These are phyloP conservation scores for Cicer arietinum DNA, from an alignment of 306 rosid genomes.

Conservation along the genomic window DNA sequence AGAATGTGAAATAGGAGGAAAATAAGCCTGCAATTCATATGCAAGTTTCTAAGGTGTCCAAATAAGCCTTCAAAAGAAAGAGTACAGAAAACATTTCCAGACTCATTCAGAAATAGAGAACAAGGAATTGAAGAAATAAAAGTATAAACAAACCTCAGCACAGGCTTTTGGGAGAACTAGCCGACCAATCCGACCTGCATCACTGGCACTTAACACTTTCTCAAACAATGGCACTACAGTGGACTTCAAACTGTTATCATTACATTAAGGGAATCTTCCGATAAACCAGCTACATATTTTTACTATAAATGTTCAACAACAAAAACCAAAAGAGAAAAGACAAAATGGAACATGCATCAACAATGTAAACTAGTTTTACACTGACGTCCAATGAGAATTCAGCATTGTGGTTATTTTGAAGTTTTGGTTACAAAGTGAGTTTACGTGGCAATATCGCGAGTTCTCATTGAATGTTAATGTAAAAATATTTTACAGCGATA, in stretches of 20 bases:
- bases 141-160: slow-evolving; percentile 77
- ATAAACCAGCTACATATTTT: slow-evolving; percentile 10
- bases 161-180: slow-evolving; percentile 99
- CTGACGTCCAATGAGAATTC: too few relatives aligned
- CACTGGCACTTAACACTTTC: slow-evolving; percentile 97
- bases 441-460: too few relatives aligned
- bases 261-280: slow-evolving; percentile 62
- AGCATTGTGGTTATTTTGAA: too few relatives aligned
- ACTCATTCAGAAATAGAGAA: background rate
- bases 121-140: slow-evolving; percentile 31
- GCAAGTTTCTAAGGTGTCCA: slow-evolving; percentile 40
- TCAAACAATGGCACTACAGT: slow-evolving; percentile 91
- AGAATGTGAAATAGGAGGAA: slow-evolving; percentile 87
- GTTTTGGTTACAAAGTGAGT: too few relatives aligned
- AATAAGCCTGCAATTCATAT: slow-evolving; percentile 77
- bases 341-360: background rate
- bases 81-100: slow-evolving; percentile 17
- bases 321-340: slow-evolving; percentile 17
- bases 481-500: too few relatives aligned
- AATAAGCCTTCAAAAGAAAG: background rate
- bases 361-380: too few relatives aligned
- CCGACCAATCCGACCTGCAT: slow-evolving; percentile 99
- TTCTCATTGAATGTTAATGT: too few relatives aligned
- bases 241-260: slow-evolving; percentile 79
- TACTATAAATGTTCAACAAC: slow-evolving; percentile 30